Percentiles rank a stretch among this genome's conserved stretches.
Conservation (phyloP, 164 flowering plant species). For the Nymphaea colorata region DNA sequence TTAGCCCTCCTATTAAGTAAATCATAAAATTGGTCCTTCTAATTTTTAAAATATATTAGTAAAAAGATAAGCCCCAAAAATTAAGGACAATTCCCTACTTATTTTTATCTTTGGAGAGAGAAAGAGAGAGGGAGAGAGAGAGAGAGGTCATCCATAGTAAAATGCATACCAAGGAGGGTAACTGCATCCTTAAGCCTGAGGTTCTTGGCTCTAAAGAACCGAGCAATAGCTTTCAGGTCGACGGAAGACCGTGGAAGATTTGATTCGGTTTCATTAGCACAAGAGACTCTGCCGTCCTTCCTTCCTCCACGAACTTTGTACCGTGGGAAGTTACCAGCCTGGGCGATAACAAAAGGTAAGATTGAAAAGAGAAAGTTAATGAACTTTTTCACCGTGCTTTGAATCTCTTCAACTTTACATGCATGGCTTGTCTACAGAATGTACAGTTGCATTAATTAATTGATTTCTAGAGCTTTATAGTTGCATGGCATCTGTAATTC, state of each 20-base stretch:
- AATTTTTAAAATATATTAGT: too few relatives aligned
- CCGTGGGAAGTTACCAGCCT: conserved; percentile 10
- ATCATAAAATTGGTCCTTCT: too few relatives aligned
- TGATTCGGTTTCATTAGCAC: conserved; percentile 6
- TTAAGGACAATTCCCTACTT: too few relatives aligned
- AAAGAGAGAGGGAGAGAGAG: too few relatives aligned
- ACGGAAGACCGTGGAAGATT: conserved; percentile 12
- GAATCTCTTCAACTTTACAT: conserved; percentile 7
- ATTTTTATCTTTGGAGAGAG: too few relatives aligned
- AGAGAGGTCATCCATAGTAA: too few relatives aligned
- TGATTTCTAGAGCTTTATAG: conserved; percentile 19
- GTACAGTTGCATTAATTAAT: conserved; percentile 22
- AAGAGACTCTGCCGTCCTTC: conserved; percentile 19
- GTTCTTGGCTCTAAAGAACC: too few relatives aligned
- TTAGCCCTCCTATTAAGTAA: too few relatives aligned
- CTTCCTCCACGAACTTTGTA: conserved; percentile 23
- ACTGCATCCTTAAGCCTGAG: too few relatives aligned
- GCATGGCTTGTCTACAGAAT: conserved; percentile 22
- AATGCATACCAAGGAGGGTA: too few relatives aligned
- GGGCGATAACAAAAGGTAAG: too few relatives aligned
- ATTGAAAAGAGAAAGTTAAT: neutral
- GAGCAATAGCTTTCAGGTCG: neutral
- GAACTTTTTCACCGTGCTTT: neutral
- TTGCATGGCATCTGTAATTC: conserved; percentile 19
- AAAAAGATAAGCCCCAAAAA: too few relatives aligned